Conservation (phyloP, 257 asterid genomes). For the Nicotiana obtusifolia region DNA sequence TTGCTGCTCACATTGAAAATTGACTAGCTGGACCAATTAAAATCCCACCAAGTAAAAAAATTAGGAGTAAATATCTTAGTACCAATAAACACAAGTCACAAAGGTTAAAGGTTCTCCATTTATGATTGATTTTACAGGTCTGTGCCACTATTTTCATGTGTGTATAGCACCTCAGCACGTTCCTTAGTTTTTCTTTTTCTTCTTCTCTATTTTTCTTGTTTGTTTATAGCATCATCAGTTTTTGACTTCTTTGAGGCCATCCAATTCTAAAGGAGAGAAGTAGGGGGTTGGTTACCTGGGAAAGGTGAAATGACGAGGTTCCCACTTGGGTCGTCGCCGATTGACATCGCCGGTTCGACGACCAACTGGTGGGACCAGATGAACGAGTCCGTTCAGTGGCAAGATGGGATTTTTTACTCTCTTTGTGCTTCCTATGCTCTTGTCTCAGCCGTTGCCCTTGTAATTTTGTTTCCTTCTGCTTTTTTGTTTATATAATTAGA, state of each 20-base stretch:
- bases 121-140: neutral
- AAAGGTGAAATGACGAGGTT: conserved; percentile 41
- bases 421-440: conserved; percentile 73
- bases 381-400: conserved; percentile 77
- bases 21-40: no score
- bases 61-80: no score
- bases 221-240: neutral
- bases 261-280: neutral
- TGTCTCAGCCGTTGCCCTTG: conserved; percentile 80
- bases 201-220: neutral
- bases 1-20: no score
- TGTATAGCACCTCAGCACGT: conserved; percentile 8
- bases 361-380: conserved; percentile 83
- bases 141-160: neutral
- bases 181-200: neutral
- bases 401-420: conserved; percentile 82
- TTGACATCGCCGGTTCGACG: conserved; percentile 22
- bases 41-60: no score
- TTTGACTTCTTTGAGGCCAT: neutral
- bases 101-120: neutral
- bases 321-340: conserved; percentile 41
- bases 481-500: neutral
- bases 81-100: no score
- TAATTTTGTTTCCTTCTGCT: conserved; percentile 10
- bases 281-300: conserved; percentile 1